Evolutionary conservation across 345 rosid genomes (phyloP), one percentile per base, ranked within the genome.

Genomic region (Eucalyptus tenuipes): DNA sequence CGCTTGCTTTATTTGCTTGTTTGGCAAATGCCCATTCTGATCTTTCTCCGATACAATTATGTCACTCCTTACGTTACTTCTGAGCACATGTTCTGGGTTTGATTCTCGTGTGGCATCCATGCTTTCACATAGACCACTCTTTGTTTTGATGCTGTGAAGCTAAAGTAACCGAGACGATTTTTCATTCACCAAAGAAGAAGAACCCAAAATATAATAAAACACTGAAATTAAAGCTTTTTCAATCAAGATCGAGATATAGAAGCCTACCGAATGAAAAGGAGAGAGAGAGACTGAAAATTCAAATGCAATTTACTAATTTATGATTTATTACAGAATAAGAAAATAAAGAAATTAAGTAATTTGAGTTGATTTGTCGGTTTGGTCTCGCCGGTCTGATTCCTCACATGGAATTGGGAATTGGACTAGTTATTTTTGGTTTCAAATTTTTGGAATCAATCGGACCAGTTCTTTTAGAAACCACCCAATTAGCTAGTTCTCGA

Each of bases 191-290:
- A 52, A 52, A 52, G 57, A 20, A 20, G 25, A 18, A 52, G 55
- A 52, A 52, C 24, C 24, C 55, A 18, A 52, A 52, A 1, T 2
- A 3, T 3, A 52, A 52, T 0, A 52, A 52, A 52, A 52, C 24
- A 52, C 25, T 52, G 57, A 18, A 52, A 52, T 52, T 52, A 18
- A 53, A 53, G 57, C 25, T 7, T 5, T 53, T 25, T 53, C 25
- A 0, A 0, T 57, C 64, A 25, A 57, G 64, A 57, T 11, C 0
- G 61, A 57, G n/a, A 57, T 1, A 3, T 0, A 57, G 64, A 27
- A 25, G 29, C 14, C 64, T 10, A 57, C 64, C 64, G 29, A 57
- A 57, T 57, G 2, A 24, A 24, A 57, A 49, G 7, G 52, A 57
- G n/a, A 57, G 31, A 27, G 15, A 27, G 15, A 59, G 31, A 59